Evolutionary conservation across 306 rosid species (phyloP), one percentile per base, ranked within the genome.

Genomic region (Geum urbanum): DNA sequence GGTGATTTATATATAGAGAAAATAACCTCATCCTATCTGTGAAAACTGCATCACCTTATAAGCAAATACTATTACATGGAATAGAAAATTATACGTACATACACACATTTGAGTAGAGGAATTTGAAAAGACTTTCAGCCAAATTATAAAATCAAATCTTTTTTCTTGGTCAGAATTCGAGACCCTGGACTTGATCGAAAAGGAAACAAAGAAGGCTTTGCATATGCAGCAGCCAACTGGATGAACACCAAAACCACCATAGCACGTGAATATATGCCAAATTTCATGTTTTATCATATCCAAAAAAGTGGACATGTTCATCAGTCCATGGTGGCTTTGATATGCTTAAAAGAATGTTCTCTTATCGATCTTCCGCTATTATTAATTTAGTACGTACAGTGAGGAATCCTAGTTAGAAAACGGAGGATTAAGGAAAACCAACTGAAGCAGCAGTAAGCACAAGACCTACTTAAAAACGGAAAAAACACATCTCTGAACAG

Each of bases 401-500:
- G 41, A 40, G 63, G 81, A 75, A 83, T 73, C 51, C 53, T 52
- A 61, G 50, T 70, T 72, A 48, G 15, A 32, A 59, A 76, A 75
- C 1, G 32, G 63, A 70, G 13, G 73, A 76, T 69, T 73, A 48
- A 65, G 76, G 64, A 69, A 79, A 69, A 70, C 77, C 70, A 46
- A 51, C 22, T 8, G 43, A 46, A n/a, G n/a, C n/a, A 63, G 20
- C 13, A 47, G 43, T 62, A 69, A 63, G n/a, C 72, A 65, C 74
- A 62, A 74, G 51, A 48, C 75, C 16, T 37, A 64, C 75, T 63
- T 8, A 44, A 13, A 37, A 16, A 46, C 7, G 19, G 44, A 45
- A 77, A 70, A 62, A 73, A 50, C 84, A 80, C 58, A 50, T 50
- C 55, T 16, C 56, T 71, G 79, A 84, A 92, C 86, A 90, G 91